Evolutionary conservation across 2,329 filamentous ascomycete species (phyloP).

Genomic region (Fusarium chuoi): DNA sequence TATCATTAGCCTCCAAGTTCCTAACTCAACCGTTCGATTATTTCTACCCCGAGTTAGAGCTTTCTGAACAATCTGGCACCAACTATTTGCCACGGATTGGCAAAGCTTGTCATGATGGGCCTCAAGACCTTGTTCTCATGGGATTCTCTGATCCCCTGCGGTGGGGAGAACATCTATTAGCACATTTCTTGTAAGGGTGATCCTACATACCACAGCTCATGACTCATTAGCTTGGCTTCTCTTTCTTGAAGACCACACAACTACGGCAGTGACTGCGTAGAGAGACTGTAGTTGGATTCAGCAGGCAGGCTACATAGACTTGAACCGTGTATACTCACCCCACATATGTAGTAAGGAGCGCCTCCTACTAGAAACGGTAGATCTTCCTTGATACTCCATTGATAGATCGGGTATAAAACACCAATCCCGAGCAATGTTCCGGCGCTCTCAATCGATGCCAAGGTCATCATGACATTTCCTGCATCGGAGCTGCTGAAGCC

Average conservation of each 20-base stretch:
- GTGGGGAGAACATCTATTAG: neutral
- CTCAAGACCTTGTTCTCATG: neutral
- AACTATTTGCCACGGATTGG: accelerated
- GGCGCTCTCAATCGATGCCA: neutral
- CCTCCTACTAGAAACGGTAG: neutral
- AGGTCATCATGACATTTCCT: neutral
- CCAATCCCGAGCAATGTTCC: neutral
- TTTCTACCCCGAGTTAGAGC: no score
- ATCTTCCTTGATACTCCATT: neutral
- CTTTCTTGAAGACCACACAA: neutral
- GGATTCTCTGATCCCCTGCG: neutral
- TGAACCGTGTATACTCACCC: neutral
- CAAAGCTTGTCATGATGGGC: neutral
- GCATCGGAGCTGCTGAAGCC: neutral
- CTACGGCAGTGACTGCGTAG: neutral
- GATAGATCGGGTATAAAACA: neutral
- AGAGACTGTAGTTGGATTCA: neutral
- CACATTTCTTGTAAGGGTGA: no score
- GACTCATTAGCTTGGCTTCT: no score
- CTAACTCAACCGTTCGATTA: accelerated
- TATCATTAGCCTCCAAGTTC: neutral
- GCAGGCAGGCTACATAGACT: no score
- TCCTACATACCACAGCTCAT: neutral
- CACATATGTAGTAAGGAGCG: neutral
- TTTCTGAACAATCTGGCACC: neutral